phyloP scores from a whole-genome alignment of 2,329 filamentous ascomycete genomes.

The Talaromyces atroroseus region DNA sequence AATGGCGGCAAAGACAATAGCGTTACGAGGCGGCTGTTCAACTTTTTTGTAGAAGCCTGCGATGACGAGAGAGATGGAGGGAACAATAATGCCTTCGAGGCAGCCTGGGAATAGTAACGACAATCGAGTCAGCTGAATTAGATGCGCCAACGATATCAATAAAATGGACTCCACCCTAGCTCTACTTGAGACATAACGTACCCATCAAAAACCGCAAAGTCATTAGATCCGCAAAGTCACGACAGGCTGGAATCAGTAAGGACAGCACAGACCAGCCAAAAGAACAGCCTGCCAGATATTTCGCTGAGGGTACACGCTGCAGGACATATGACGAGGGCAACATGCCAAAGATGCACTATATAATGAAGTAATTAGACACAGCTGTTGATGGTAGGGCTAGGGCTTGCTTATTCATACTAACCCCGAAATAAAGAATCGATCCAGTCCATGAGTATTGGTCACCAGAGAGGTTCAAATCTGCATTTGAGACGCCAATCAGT shows the following conservation, averaged over 20 bases:
- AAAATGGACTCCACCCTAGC: too few relatives aligned
- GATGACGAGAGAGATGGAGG: constrained; percentile 31
- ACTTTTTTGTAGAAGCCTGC: constrained; percentile 36
- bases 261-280: constrained; percentile 13
- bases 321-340: constrained; percentile 38
- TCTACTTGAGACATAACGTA: constrained; percentile 12
- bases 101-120: constrained; percentile 16
- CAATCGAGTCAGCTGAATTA: background rate
- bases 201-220: constrained; percentile 30
- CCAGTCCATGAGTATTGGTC: constrained; percentile 50
- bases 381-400: background rate
- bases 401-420: too few relatives aligned
- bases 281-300: constrained; percentile 13
- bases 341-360: constrained; percentile 45
- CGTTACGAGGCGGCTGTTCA: constrained; percentile 33
- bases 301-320: constrained; percentile 37
- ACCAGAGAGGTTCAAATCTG: constrained; percentile 44
- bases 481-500: too few relatives aligned
- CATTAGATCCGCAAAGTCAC: constrained; percentile 10
- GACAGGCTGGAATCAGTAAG: constrained; percentile 10
- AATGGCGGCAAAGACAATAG: constrained; percentile 33
- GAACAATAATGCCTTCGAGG: constrained; percentile 31
- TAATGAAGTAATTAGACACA: constrained; percentile 13
- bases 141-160: too few relatives aligned
- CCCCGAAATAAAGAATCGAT: constrained; percentile 24